Percentiles rank a stretch among this genome's conserved stretches.
Evolutionary conservation across 345 rosid genomes (phyloP).

Genomic region (Lenwebbia sp.): DNA sequence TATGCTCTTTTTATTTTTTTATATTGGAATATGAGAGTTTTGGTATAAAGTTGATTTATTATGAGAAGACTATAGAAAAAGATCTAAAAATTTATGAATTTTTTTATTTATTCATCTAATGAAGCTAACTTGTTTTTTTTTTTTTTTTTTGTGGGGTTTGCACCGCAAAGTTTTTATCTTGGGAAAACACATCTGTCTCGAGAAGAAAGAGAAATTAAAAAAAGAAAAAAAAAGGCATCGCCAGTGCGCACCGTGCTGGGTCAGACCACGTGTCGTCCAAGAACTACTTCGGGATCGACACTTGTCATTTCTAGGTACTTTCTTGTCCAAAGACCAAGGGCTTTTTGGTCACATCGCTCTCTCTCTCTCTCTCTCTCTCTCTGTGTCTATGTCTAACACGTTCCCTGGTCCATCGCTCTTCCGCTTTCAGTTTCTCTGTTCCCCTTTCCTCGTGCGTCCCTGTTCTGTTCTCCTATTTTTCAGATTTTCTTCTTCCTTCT

Average conservation of each 20-base stretch:
- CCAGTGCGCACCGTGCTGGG: constrained; percentile 6
- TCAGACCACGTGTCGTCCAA: constrained; percentile 56
- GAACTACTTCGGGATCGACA: constrained; percentile 35
- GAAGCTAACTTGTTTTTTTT: neutral
- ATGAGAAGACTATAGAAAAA: too few species aligned
- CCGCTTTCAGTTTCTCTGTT: neutral
- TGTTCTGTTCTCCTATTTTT: neutral
- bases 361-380: neutral
- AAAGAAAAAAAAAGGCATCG: neutral
- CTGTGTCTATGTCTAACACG: neutral
- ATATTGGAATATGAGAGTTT: neutral
- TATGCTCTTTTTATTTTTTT: neutral
- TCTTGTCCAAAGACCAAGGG: neutral
- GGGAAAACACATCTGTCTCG: neutral
- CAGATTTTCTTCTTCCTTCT: neutral
- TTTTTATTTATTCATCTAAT: neutral
- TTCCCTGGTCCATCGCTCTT: neutral
- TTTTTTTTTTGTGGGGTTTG: neutral
- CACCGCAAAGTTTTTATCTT: neutral
- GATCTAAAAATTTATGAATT: too few species aligned
- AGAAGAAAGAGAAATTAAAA: neutral
- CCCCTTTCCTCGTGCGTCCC: neutral
- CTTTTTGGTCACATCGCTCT: neutral
- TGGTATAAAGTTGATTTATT: neutral
- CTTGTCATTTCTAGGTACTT: constrained; percentile 20